Evolutionary conservation across 2,329 filamentous ascomycete genomes (phyloP).

Genomic region (Ophiocordyceps camponoti-rufipedis): DNA sequence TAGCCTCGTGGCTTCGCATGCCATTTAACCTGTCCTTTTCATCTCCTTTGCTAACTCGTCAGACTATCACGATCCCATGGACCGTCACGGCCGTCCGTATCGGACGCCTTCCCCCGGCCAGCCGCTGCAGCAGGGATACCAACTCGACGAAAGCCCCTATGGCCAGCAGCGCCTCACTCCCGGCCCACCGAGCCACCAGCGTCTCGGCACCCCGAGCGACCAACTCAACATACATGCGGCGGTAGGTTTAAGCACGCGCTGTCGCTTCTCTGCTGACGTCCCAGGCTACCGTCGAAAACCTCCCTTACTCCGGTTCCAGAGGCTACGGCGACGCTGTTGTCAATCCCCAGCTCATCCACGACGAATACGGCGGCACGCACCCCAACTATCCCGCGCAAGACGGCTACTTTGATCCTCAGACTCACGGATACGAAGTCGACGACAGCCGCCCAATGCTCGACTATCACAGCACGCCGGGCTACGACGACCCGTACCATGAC

Average conservation of each 20-base stretch:
- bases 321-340: conserved; percentile 52
- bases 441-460: conserved; percentile 62
- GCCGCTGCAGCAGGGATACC: conserved; percentile 56
- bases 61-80: conserved; percentile 37
- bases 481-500: conserved; percentile 26
- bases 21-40: neutral
- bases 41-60: neutral
- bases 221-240: conserved; percentile 69
- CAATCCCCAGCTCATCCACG: conserved; percentile 70
- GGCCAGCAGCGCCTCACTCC: conserved; percentile 25
- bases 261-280: neutral
- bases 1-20: neutral
- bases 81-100: conserved; percentile 26
- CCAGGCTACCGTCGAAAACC: conserved; percentile 25
- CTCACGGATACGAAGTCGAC: conserved; percentile 48
- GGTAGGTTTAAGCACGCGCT: conserved; percentile 27
- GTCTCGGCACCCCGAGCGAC: conserved; percentile 48
- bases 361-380: conserved; percentile 22
- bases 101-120: conserved; percentile 63
- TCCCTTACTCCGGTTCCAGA: conserved; percentile 23
- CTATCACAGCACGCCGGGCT: conserved; percentile 27
- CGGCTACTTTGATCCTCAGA: conserved; percentile 29
- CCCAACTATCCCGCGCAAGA: conserved; percentile 40
- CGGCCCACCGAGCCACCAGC: conserved; percentile 9
- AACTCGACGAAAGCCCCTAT: conserved; percentile 65